Conservation (phyloP, 495 filamentous ascomycete genomes). For the Talaromyces liani region DNA sequence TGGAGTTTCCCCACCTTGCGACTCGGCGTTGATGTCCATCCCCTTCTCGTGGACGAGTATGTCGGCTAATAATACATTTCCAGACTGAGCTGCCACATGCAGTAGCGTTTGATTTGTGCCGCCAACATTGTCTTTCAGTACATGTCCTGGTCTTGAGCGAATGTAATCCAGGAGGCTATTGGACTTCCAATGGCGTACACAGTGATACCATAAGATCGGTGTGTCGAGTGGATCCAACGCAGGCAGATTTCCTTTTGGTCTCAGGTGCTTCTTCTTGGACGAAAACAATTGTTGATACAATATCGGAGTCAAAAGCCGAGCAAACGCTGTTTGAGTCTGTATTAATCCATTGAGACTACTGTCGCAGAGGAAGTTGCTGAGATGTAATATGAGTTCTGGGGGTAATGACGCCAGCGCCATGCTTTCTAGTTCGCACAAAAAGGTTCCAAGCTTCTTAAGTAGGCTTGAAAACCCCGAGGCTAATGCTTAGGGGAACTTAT, state of each 20-base stretch:
- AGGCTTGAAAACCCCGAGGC: too few relatives aligned
- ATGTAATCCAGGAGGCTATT: not conserved
- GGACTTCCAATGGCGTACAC: not conserved
- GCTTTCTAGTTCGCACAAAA: not conserved
- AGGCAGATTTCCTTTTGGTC: not conserved
- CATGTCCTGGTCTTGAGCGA: not conserved
- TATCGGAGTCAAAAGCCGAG: not conserved
- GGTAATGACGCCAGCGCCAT: not conserved
- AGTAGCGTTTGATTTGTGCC: not conserved
- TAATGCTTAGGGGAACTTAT: too few relatives aligned
- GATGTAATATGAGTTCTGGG: not conserved
- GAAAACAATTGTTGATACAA: not conserved
- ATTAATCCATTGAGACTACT: not conserved
- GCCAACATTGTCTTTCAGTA: not conserved
- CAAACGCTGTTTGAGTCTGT: not conserved
- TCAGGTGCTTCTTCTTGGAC: not conserved
- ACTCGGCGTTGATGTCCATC: not conserved
- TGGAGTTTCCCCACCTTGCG: not conserved
- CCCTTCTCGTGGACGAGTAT: not conserved
- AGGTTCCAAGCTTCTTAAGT: too few relatives aligned
- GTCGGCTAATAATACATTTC: not conserved
- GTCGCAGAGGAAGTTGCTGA: not conserved
- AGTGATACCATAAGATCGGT: not conserved
- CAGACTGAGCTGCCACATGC: not conserved
- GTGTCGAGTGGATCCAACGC: not conserved